Evolutionary conservation across 257 asterid genomes (phyloP).

Genomic region (Capsicum chinense): DNA sequence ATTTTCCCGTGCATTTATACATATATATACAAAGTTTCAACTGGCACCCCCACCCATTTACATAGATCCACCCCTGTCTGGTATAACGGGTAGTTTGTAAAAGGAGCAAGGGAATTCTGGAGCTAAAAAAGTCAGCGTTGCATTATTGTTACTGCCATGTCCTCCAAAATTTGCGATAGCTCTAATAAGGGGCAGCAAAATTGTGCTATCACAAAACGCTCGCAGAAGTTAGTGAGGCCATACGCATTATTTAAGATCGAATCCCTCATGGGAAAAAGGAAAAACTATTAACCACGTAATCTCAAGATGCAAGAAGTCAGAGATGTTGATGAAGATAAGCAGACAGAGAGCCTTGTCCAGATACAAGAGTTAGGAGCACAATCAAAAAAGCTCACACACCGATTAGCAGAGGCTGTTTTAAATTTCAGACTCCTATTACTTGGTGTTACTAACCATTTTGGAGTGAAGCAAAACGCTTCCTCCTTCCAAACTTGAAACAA

Average conservation of each 20-base stretch:
- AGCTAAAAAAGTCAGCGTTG: not conserved
- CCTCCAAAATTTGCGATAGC: not conserved
- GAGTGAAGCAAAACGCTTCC: not conserved
- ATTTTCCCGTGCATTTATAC: no score
- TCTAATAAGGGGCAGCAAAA: not conserved
- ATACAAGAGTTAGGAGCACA: not conserved
- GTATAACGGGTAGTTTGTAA: not conserved
- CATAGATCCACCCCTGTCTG: not conserved
- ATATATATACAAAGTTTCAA: no score
- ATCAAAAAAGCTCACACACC: not conserved
- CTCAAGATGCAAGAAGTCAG: conserved; percentile 11
- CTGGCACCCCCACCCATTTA: no score
- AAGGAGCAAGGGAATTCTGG: not conserved
- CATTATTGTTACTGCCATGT: not conserved
- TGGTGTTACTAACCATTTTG: not conserved
- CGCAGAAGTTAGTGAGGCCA: not conserved
- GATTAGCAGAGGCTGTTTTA: not conserved
- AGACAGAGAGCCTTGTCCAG: not conserved
- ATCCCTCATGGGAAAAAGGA: not conserved
- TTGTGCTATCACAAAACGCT: not conserved
- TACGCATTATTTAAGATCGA: not conserved
- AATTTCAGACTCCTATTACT: not conserved
- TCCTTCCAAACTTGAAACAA: not conserved
- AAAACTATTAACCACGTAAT: not conserved
- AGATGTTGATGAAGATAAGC: conserved; percentile 15